Base-by-base conservation (phyloP, 495 filamentous ascomycete genomes). In the Hypomontagnella monticulosa region DNA sequence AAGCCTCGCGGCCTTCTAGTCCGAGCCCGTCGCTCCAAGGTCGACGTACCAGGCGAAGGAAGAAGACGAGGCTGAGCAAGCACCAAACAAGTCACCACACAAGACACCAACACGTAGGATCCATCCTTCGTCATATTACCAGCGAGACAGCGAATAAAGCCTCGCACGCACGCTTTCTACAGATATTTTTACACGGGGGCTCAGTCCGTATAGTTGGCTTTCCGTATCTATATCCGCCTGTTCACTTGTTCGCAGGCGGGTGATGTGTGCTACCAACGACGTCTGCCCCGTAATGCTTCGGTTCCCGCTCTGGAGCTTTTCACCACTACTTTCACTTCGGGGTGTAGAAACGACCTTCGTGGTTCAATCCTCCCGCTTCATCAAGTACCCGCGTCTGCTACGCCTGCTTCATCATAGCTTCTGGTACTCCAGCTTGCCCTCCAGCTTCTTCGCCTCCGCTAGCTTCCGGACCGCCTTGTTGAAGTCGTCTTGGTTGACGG, bases 401-500 rank as follows among this genome's bases (percentile, higher is more conserved):
- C 18, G 32, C 20, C 8, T 48, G 3, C 19, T 38, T n/a, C 19
- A 57, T 80, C 89, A 99, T 79, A 99, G 81, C 82, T 98, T 97
- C 84, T 96, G 88, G 80, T 99, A 99, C 75, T 99, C 95, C 48
- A 97, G 83, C 81, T 96, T 96, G 79, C 95, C 96, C 77, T 98
- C 96, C 62, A 98, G 76, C 78, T 99, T 99, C 91, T 99, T 99
- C 33, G 92, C 84, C 78, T 99, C 96, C 12, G 90, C 92, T 67
- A 99, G 88, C 85, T 98, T 98, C 52, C 96, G 87, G 46, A 98
- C 96, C 6, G 96, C 95, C 79, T 96, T 96, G 83, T 97, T 97
- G 87, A 98, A 97, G 74, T 99, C 96, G 70, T 99, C 96, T 75
- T 98, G 96, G 79, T 89, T 97, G 77, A 99, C 89, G 18, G 93